Percentiles rank a stretch among this genome's conserved stretches.
These are phyloP conservation scores for Coix lacrymajobi DNA, from an alignment of 176 grass and related monocot genomes.

Conservation along the genomic window DNA sequence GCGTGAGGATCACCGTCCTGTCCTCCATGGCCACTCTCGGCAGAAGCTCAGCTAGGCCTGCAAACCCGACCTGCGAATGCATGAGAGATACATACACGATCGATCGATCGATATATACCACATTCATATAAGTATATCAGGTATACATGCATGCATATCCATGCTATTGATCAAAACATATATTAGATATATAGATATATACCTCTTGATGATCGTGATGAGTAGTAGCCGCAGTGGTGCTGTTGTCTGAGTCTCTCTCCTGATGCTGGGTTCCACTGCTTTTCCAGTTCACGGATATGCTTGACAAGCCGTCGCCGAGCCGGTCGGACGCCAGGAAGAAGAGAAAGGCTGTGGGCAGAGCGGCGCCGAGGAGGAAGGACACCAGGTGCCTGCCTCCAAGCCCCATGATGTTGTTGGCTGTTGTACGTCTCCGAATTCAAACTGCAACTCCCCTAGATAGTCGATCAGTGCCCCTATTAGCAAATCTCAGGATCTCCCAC, in stretches of 20 bases:
- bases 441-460: too few species aligned
- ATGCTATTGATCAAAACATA: not conserved
- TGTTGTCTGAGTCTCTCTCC: too few species aligned
- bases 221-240: too few species aligned
- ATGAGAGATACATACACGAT: not conserved
- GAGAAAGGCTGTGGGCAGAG: constrained; percentile 8
- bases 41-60: constrained; percentile 36
- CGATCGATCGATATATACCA: not conserved
- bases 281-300: not conserved
- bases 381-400: not conserved
- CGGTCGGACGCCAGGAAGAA: constrained; percentile 33
- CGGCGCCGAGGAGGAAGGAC: constrained; percentile 48
- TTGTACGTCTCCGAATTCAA: not conserved
- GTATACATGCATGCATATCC: not conserved
- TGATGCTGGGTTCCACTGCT: not conserved
- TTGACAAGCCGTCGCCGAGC: constrained; percentile 9
- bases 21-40: constrained; percentile 41
- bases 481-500: not conserved
- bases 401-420: not conserved
- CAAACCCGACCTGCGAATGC: not conserved
- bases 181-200: not conserved
- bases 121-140: not conserved
- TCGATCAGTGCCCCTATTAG: not conserved
- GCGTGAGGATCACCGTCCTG: constrained; percentile 63
- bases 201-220: not conserved